phyloP scores from a whole-genome alignment of 208 protist genomes.

The Trypanosomatidae sp. region DNA sequence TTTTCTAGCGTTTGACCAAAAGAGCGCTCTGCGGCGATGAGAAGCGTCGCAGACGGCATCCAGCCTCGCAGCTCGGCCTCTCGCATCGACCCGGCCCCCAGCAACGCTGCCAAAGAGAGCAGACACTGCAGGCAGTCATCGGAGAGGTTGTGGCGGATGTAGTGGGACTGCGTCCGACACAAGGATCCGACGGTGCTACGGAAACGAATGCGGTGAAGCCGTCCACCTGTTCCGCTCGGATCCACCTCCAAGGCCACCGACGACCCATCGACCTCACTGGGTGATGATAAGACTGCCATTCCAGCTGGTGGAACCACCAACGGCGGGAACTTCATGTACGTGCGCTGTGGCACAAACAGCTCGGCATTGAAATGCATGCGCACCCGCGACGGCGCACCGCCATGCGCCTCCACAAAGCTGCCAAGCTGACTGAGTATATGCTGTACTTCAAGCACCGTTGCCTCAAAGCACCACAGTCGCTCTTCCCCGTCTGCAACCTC shows the following conservation, averaged over 20 bases:
- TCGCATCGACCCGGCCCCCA: conserved; percentile 40
- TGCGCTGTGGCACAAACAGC: conserved; percentile 65
- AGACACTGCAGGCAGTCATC: conserved; percentile 69
- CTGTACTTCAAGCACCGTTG: conserved; percentile 70
- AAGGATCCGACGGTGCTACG: conserved; percentile 48
- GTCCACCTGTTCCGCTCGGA: conserved; percentile 76
- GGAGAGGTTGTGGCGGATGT: conserved; percentile 71
- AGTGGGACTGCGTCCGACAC: conserved; percentile 50
- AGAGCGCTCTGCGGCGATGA: conserved; percentile 82
- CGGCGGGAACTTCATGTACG: conserved; percentile 70
- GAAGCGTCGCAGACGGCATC: conserved; percentile 69
- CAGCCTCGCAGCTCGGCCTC: conserved; percentile 55
- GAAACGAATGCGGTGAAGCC: conserved; percentile 84
- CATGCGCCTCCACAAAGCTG: conserved; percentile 15
- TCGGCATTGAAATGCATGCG: conserved; percentile 80
- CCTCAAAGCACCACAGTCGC: conserved; percentile 80
- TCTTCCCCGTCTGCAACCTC: conserved; percentile 79
- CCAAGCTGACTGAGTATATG: conserved; percentile 35
- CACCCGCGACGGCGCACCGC: conserved; percentile 18
- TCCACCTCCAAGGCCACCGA: conserved; percentile 39
- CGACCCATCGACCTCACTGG: not conserved
- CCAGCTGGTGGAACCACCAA: conserved; percentile 62
- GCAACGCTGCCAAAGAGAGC: conserved; percentile 47
- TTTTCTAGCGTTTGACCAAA: conserved; percentile 82
- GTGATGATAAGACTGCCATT: conserved; percentile 3